Evolutionary conservation across 2,329 filamentous ascomycete species (phyloP), one percentile per base, ranked within the genome.

Genomic region (Karstenula rhodostoma): DNA sequence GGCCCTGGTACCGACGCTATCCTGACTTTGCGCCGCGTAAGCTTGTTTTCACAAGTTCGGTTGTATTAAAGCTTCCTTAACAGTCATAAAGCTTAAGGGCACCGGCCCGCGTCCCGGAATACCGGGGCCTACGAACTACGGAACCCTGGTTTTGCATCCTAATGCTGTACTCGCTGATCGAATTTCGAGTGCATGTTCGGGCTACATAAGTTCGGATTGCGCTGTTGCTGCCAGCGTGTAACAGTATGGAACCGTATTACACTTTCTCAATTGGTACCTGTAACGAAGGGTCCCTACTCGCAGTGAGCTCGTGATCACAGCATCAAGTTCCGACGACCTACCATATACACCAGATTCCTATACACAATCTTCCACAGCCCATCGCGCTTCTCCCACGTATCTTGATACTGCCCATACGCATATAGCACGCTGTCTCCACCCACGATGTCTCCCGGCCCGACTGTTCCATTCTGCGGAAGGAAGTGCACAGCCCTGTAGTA

Each of bases 351-450:
- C 19, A 35, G 10, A 23, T 51, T 51, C 12, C 48, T 51, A 12
- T 51, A 51, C 32, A 25, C n/a, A 9, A 51, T 23, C 32, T 51
- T 51, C 48, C 48, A 51, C n/a, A 23, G 19, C 10, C 48, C 29
- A 51, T 23, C n/a, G n/a, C 32, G 48, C 32, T 51, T 51, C 48
- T 51, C 48, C 48, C 32, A 51, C 12, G 48, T 37, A 25, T 51
- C 48, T 32, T 51, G 48, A 23, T 51, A 51, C 29, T 51, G 48
- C 1, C 48, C 48, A 37, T 51, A 51, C n/a, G 48, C 48, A 51
- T 51, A 51, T 10, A 51, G 32, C 48, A 51, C 48, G 32, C 32
- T 23, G 47, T 23, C 19, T 7, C 19, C 19, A 10, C 32, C 32
- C 8, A 51, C 19, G 7, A 51, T 23, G 35, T 23, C 32, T 35